Evolutionary conservation across 495 filamentous ascomycete species (phyloP).

Genomic region (Penicillium crystallinum): DNA sequence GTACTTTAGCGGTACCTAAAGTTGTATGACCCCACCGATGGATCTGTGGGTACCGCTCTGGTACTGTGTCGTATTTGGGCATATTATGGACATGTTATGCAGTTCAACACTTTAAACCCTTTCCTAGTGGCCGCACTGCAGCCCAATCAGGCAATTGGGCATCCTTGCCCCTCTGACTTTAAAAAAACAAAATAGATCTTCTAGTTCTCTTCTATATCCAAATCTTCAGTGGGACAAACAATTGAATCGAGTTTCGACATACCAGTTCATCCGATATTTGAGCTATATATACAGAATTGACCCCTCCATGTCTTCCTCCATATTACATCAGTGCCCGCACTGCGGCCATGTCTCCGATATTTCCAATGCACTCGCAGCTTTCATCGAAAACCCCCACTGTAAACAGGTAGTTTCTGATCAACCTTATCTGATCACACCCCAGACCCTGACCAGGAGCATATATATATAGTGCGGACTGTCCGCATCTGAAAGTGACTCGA

Average conservation of each 20-base stretch:
- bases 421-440: neutral
- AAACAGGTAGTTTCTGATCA: constrained; percentile 27
- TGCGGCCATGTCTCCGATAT: constrained; percentile 36
- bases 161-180: constrained; percentile 3
- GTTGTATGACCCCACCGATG: neutral
- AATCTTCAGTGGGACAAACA: neutral
- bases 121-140: constrained; percentile 1
- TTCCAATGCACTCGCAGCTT: constrained; percentile 26
- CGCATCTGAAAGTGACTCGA: constrained; percentile 40
- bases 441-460: neutral
- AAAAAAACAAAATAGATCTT: neutral
- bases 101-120: neutral
- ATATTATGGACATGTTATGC: neutral
- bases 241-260: neutral
- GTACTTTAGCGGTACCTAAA: neutral
- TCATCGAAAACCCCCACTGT: constrained; percentile 32
- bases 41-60: neutral
- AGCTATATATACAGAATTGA: neutral
- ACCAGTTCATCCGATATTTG: neutral
- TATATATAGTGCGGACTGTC: constrained; percentile 34
- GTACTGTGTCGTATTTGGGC: neutral
- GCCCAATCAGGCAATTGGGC: constrained; percentile 7
- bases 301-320: constrained; percentile 30
- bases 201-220: neutral
- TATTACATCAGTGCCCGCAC: constrained; percentile 33